Evolutionary conservation across 2,329 filamentous ascomycete species (phyloP).

Genomic region (Coniochaeta sp.): DNA sequence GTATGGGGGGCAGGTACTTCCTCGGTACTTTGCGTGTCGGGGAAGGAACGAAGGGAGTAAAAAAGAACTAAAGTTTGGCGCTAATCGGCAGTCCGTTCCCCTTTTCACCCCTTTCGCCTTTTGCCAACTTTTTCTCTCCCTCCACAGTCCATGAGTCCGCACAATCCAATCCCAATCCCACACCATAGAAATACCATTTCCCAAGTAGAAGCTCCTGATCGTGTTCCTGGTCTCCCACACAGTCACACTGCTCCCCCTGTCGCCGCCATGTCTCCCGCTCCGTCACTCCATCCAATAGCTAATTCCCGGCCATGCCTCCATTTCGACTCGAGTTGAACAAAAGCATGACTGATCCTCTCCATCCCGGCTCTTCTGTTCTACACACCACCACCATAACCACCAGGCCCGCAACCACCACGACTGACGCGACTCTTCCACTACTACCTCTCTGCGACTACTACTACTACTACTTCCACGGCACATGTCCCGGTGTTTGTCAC

Average conservation of each 20-base stretch:
- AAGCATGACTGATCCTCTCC: background rate
- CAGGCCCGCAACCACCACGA: background rate
- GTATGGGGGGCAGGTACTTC: background rate
- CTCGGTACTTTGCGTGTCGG: background rate
- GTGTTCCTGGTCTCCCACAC: conserved; percentile 1
- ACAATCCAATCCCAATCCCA: background rate
- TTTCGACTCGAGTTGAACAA: conserved; percentile 2
- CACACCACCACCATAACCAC: background rate
- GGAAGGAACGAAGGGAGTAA: background rate
- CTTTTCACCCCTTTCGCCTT: background rate
- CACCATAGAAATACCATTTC: background rate
- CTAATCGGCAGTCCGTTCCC: background rate
- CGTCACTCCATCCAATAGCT: conserved; percentile 2
- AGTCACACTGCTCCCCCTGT: background rate
- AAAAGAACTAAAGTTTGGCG: background rate
- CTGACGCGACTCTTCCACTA: background rate
- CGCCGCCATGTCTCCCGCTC: conserved; percentile 4
- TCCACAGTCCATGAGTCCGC: background rate
- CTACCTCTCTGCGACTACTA: background rate
- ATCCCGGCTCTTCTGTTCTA: background rate
- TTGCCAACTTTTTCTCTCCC: conserved; percentile 1
- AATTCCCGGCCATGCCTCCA: conserved; percentile 2
- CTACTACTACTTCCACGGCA: background rate
- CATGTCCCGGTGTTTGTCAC: background rate
- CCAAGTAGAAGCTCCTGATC: background rate